Conservation (phyloP, 179 eudicot genomes). For the Vitellaria paradoxa region DNA sequence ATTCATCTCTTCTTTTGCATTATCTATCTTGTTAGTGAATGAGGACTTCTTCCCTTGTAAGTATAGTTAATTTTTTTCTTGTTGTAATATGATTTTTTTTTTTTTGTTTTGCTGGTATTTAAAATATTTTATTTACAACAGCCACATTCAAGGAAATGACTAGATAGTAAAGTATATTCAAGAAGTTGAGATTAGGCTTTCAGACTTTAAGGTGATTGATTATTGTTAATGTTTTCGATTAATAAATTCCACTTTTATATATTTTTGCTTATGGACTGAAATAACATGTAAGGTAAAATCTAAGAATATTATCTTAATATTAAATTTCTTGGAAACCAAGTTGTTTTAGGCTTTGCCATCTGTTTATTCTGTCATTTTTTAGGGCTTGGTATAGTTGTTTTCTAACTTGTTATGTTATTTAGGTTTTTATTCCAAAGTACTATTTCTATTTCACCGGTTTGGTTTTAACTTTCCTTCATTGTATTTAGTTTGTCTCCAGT, state of each 20-base stretch:
- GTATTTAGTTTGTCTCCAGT: not conserved
- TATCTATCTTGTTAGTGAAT: not conserved
- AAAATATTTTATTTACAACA: conserved; percentile 37
- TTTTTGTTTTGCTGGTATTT: conserved; percentile 1
- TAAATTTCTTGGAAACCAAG: too few relatives aligned
- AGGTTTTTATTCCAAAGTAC: too few relatives aligned
- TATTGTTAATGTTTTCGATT: too few relatives aligned
- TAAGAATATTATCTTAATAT: too few relatives aligned
- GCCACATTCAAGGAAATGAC: conserved; percentile 33
- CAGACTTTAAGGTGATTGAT: conserved; percentile 64
- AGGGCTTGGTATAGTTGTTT: not conserved
- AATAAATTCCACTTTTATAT: too few relatives aligned
- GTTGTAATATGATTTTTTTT: not conserved
- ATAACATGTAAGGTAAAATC: too few relatives aligned
- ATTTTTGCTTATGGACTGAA: too few relatives aligned
- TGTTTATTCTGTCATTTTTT: not conserved
- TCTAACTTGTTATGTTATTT: too few relatives aligned
- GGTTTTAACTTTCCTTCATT: not conserved
- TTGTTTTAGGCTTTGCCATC: too few relatives aligned
- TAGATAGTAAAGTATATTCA: conserved; percentile 43
- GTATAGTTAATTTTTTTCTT: not conserved
- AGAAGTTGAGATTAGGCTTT: conserved; percentile 82
- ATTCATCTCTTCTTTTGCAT: not conserved
- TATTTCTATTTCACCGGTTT: too few relatives aligned
- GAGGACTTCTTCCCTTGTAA: not conserved